A percentile compares a stretch with the other conserved stretches of the same genome.
Conservation (phyloP, 208 protist genomes). For the Tritrichomonas musculus region DNA sequence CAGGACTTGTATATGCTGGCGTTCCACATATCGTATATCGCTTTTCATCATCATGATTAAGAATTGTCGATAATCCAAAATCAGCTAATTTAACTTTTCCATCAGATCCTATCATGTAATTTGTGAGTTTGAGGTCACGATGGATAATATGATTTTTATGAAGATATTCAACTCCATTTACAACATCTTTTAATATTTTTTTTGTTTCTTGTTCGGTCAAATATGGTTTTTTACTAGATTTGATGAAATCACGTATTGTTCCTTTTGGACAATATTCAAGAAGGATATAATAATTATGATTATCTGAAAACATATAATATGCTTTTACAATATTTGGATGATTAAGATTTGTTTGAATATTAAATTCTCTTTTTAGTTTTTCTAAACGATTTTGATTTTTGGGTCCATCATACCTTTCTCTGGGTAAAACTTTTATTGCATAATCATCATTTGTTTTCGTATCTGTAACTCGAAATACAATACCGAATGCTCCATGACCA, state of each 20-base stretch:
- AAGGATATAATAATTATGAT: slow-evolving; percentile 83
- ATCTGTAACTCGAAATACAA: background rate
- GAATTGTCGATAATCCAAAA: slow-evolving; percentile 75
- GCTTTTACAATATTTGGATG: slow-evolving; percentile 88
- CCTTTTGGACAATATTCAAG: slow-evolving; percentile 73
- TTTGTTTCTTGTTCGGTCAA: background rate
- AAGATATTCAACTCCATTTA: background rate
- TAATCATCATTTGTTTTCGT: slow-evolving; percentile 46
- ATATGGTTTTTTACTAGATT: background rate
- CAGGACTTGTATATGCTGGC: background rate
- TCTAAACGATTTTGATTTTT: background rate
- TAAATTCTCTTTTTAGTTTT: slow-evolving; percentile 78
- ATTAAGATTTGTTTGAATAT: slow-evolving; percentile 78
- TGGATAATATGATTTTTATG: slow-evolving; percentile 72
- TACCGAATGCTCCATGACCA: background rate
- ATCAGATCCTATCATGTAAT: slow-evolving; percentile 76
- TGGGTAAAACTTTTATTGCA: slow-evolving; percentile 83
- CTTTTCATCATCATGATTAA: slow-evolving; percentile 74
- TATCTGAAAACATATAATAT: slow-evolving; percentile 79
- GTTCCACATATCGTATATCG: slow-evolving; percentile 54
- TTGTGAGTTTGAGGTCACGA: slow-evolving; percentile 85
- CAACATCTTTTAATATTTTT: background rate
- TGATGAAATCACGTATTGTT: background rate
- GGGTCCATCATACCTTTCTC: slow-evolving; percentile 41
- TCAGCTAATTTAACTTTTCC: slow-evolving; percentile 79